These are phyloP conservation scores for Zymoseptoria ardabiliae DNA, from an alignment of 2,329 filamentous ascomycete species.

Conservation along the genomic window DNA sequence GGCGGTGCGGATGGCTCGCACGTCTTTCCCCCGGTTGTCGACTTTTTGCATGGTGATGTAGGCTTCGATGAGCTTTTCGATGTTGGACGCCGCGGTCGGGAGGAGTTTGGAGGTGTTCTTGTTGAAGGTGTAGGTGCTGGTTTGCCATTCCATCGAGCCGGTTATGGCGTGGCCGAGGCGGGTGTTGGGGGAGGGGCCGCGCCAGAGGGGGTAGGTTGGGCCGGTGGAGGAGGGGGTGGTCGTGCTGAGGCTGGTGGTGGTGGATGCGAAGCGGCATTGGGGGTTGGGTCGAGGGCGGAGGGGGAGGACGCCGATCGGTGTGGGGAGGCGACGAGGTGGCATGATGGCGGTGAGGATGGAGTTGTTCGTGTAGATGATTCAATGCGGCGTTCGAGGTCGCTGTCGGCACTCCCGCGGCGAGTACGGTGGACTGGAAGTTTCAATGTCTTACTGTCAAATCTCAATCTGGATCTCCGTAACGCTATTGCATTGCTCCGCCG, in stretches of 20 bases:
- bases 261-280: slow-evolving; percentile 7
- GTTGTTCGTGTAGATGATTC: too few species aligned
- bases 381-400: too few species aligned
- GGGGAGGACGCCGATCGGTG: slow-evolving; percentile 9
- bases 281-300: slow-evolving; percentile 10
- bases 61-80: slow-evolving; percentile 19
- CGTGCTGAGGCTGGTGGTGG: slow-evolving; percentile 3
- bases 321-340: slow-evolving; percentile 6
- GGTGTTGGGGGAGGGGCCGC: slow-evolving; percentile 11
- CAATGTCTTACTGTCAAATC: too few species aligned
- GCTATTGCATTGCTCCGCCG: too few species aligned
- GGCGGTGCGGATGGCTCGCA: slow-evolving; percentile 15
- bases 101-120: slow-evolving; percentile 18
- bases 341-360: slow-evolving; percentile 1
- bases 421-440: too few species aligned
- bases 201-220: slow-evolving; percentile 11
- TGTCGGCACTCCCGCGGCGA: too few species aligned
- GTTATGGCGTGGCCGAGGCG: slow-evolving; percentile 15
- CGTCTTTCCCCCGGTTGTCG: slow-evolving; percentile 14
- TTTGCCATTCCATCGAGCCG: slow-evolving; percentile 24
- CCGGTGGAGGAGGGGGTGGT: slow-evolving; percentile 6
- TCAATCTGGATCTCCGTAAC: too few species aligned
- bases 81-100: slow-evolving; percentile 15
- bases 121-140: slow-evolving; percentile 22
- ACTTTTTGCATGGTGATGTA: slow-evolving; percentile 18